These are phyloP conservation scores for Catenaria anguillulae DNA, from an alignment of 371 early-diverging fungal species.

Conservation along the genomic window DNA sequence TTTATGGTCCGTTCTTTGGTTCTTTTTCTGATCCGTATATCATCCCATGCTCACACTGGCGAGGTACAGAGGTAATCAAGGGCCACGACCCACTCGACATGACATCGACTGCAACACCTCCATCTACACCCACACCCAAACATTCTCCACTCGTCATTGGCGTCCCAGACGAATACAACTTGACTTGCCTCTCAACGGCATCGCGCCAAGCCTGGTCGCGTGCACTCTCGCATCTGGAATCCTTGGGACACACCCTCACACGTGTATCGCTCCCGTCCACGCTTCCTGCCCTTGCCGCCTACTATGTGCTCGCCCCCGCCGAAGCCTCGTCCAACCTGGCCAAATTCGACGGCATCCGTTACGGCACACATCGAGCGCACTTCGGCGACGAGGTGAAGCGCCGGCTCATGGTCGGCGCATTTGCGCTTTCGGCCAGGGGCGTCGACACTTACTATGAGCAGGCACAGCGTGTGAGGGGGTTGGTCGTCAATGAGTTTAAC, in stretches of 20 bases:
- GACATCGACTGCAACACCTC: slow-evolving; percentile 4
- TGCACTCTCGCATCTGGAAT: slow-evolving; percentile 25
- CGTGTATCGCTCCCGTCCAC: slow-evolving; percentile 58
- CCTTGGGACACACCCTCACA: slow-evolving; percentile 48
- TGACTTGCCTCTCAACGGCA: slow-evolving; percentile 43
- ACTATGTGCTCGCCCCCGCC: slow-evolving; percentile 75
- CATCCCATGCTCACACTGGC: too few species aligned
- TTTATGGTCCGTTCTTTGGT: slow-evolving; percentile 10
- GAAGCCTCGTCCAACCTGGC: slow-evolving; percentile 86
- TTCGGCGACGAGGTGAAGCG: slow-evolving; percentile 71
- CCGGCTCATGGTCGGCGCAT: slow-evolving; percentile 70
- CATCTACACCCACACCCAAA: neutral
- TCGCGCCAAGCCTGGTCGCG: slow-evolving; percentile 42
- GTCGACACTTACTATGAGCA: slow-evolving; percentile 51
- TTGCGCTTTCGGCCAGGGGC: slow-evolving; percentile 57
- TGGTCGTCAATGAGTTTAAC: slow-evolving; percentile 68
- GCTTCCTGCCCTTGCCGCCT: slow-evolving; percentile 56
- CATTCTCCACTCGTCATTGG: slow-evolving; percentile 36
- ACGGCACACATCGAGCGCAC: slow-evolving; percentile 40
- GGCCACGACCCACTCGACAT: slow-evolving; percentile 7
- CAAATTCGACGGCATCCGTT: slow-evolving; percentile 74
- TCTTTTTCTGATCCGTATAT: too few species aligned
- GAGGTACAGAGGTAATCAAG: slow-evolving; percentile 3
- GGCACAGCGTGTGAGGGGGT: slow-evolving; percentile 61
- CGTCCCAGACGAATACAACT: slow-evolving; percentile 59